These are phyloP conservation scores for Fomitopsis schrenkii DNA, from an alignment of 1,284 basidiomycete species.

Conservation along the genomic window DNA sequence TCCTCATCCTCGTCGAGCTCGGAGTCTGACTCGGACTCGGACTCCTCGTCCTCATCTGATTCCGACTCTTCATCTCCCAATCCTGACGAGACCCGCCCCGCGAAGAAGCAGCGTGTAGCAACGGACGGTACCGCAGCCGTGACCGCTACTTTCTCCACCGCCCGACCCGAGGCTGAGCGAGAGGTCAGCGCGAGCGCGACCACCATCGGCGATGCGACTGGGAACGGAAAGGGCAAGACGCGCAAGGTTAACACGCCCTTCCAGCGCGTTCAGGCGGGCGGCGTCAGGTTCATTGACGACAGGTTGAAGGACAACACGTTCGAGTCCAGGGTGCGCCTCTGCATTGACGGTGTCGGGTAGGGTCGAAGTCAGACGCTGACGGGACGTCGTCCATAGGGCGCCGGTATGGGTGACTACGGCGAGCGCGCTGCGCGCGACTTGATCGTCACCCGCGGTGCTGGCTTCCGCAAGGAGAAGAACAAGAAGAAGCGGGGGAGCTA, in stretches of 20 bases:
- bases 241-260: constrained; percentile 64
- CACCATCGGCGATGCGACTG: constrained; percentile 16
- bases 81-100: constrained; percentile 26
- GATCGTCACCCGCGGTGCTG: constrained; percentile 89
- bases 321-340: constrained; percentile 62
- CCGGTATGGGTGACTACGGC: constrained; percentile 79
- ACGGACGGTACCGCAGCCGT: constrained; percentile 46
- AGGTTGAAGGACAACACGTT: constrained; percentile 82
- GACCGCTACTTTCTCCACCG: constrained; percentile 31
- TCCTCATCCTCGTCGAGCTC: constrained; percentile 1
- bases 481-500: constrained; percentile 98
- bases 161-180: neutral
- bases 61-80: neutral
- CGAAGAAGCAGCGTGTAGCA: constrained; percentile 58
- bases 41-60: constrained; percentile 3
- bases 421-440: constrained; percentile 83
- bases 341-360: constrained; percentile 5
- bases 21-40: constrained; percentile 26
- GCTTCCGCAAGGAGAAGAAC: constrained; percentile 98
- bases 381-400: constrained; percentile 40
- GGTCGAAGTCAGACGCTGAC: constrained; percentile 7
- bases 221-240: constrained; percentile 24
- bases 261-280: constrained; percentile 75
- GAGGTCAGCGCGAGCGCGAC: neutral
- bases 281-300: constrained; percentile 52